A percentile compares a stretch with the other conserved stretches of the same genome.
Conservation (phyloP, 768 basidiomycete species). For the Grammothele lineata region DNA sequence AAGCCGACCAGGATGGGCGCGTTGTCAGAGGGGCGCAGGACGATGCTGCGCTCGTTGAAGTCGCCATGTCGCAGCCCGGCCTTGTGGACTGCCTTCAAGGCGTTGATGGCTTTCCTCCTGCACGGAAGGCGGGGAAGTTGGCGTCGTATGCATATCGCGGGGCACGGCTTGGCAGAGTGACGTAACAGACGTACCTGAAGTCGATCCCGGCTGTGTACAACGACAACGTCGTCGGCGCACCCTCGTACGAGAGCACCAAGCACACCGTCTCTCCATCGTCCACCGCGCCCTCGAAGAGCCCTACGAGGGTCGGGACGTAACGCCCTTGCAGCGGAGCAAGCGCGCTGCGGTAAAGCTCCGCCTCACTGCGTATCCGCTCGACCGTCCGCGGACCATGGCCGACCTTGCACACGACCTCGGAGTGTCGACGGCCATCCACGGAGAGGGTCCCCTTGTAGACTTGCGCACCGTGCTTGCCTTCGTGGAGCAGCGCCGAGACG, state of each 20-base stretch:
- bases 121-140: too few relatives aligned
- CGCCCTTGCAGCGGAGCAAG: background rate
- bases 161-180: background rate
- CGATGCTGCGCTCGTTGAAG: slow-evolving; percentile 1
- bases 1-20: background rate
- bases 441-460: background rate
- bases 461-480: background rate
- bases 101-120: background rate
- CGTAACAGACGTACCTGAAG: background rate
- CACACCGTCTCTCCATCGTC: background rate
- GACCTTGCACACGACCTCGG: slow-evolving; percentile 1
- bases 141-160: too few relatives aligned
- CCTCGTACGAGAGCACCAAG: background rate
- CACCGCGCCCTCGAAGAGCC: slow-evolving; percentile 1
- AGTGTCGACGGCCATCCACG: background rate
- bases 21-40: background rate
- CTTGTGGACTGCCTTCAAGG: background rate
- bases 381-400: background rate
- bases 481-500: background rate
- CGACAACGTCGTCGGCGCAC: background rate
- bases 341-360: background rate
- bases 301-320: background rate
- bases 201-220: background rate
- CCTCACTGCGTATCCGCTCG: background rate
- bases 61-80: background rate